Evolutionary conservation across 2,329 filamentous ascomycete genomes (phyloP).

Genomic region (Clarireedia sp.): DNA sequence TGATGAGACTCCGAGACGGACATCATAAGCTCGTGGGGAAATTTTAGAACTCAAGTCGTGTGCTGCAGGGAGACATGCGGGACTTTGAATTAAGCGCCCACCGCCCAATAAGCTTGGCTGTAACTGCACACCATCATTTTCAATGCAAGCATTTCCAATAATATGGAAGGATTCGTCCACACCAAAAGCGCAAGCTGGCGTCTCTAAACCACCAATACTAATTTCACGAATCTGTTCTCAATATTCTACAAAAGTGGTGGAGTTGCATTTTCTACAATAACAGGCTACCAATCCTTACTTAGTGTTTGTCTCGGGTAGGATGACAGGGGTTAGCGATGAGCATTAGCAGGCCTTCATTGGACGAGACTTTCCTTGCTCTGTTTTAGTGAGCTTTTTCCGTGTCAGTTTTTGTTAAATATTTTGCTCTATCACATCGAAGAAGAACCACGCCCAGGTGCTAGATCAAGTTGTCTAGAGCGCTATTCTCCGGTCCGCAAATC

Average conservation of each 20-base stretch:
- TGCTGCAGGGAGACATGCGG: conserved; percentile 4
- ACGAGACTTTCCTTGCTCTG: background rate
- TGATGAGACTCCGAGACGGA: background rate
- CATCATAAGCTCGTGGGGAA: background rate
- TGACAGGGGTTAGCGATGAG: conserved; percentile 3
- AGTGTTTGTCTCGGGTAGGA: background rate
- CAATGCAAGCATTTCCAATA: conserved; percentile 6
- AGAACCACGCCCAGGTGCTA: background rate
- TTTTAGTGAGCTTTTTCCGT: background rate
- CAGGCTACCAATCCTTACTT: conserved; percentile 2
- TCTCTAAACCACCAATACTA: background rate
- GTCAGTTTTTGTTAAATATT: background rate
- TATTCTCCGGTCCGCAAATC: background rate
- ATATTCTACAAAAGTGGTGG: conserved; percentile 3
- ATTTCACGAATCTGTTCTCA: background rate
- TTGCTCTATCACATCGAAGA: background rate
- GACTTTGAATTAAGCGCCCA: conserved; percentile 7
- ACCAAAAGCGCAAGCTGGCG: conserved; percentile 1
- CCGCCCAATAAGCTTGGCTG: conserved; percentile 4
- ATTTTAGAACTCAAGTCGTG: conserved; percentile 4
- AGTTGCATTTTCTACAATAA: conserved; percentile 2
- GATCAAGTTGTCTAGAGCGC: conserved; percentile 1
- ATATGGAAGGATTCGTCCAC: conserved; percentile 8
- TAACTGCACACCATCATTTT: conserved; percentile 7
- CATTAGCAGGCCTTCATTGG: background rate